Percentiles rank a stretch among this genome's conserved stretches.
Evolutionary conservation across 805 yeast species (phyloP).

Genomic region (Cyberlindnera nakhonratchasimensis): DNA sequence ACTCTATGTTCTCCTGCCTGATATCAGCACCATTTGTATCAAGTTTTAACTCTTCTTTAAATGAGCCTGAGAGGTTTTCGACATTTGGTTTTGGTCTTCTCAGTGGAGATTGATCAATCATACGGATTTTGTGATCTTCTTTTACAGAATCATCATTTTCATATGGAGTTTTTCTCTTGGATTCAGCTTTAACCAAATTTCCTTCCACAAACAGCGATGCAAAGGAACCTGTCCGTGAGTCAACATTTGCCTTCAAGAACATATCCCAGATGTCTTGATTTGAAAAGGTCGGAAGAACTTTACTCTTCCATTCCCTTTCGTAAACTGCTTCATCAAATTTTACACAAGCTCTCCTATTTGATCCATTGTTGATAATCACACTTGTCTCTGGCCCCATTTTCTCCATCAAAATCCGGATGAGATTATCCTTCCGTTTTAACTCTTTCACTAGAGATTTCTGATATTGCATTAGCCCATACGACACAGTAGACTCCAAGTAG

Average conservation of each 20-base stretch:
- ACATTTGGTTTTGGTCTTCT: conserved; percentile 11
- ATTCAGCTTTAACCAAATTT: conserved; percentile 1
- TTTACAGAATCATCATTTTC: conserved; percentile 4
- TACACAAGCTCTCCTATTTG: conserved; percentile 21
- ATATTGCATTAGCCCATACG: conserved; percentile 22
- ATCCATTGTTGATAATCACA: conserved; percentile 1
- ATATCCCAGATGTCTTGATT: conserved; percentile 26
- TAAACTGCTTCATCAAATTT: conserved; percentile 18
- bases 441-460: conserved; percentile 18
- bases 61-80: conserved; percentile 15
- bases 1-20: not conserved
- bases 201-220: conserved; percentile 16
- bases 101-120: conserved; percentile 3
- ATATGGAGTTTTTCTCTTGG: conserved; percentile 3
- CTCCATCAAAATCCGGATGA: conserved; percentile 30
- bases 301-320: conserved; percentile 21
- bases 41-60: conserved; percentile 17
- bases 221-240: conserved; percentile 13
- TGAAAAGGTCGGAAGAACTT: conserved; percentile 9
- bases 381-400: conserved; percentile 17
- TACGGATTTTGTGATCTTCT: not conserved
- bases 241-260: conserved; percentile 13
- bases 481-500: conserved; percentile 22
- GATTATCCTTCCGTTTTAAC: conserved; percentile 30
- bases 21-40: not conserved